Base-by-base conservation (phyloP, 768 basidiomycete species). In the Cystobasidiopsis lactophilus region DNA sequence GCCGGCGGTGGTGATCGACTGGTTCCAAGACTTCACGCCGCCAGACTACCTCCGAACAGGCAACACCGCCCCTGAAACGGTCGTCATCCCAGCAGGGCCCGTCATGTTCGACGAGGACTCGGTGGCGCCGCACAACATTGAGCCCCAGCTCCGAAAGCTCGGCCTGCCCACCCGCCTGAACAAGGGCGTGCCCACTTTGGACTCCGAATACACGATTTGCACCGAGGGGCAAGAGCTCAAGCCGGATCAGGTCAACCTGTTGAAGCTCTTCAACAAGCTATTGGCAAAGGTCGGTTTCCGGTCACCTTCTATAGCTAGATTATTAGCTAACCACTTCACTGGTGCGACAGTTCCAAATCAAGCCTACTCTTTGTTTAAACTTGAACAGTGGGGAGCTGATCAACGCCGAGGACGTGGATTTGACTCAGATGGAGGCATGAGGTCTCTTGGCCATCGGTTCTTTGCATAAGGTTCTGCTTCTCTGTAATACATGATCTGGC, bases 61-160 rank as follows among this genome's bases (percentile, higher is more conserved):
- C 41, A 88, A 86, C 65, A 66, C 69, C 27, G 86, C 88, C 3
- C 72, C 73, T 43, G 73, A 77, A 55, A 80, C 80, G 0, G 75
- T 93, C 52, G 69, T 72, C 30, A 71, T 98, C 18, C 82, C 86
- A 16, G 75, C 69, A 54, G 89, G 89, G 33, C 85, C 91, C 21
- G 76, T 95, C 51, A 75, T 88, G 35, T 63, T 78, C 75, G 63
- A 65, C 48, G 79, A 82, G 57, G 82, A 80, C 0, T 76, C 80
- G 37, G 24, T 27, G 80, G 88, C 96, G 67, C 86, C 93, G 35
- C 88, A 95, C 66, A 88, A 86, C 61, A 86, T 96, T 70, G 93
- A 98, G 57, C 88, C 89, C 21, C 91, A 96, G 64, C 73, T 98
- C 50, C 78, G 93, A 52, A 84, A 83, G 66, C 75, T 96, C 33